Evolutionary conservation across 1,139 yeast genomes (phyloP), one percentile per base, ranked within the genome.

Genomic region (Pichia sp.): DNA sequence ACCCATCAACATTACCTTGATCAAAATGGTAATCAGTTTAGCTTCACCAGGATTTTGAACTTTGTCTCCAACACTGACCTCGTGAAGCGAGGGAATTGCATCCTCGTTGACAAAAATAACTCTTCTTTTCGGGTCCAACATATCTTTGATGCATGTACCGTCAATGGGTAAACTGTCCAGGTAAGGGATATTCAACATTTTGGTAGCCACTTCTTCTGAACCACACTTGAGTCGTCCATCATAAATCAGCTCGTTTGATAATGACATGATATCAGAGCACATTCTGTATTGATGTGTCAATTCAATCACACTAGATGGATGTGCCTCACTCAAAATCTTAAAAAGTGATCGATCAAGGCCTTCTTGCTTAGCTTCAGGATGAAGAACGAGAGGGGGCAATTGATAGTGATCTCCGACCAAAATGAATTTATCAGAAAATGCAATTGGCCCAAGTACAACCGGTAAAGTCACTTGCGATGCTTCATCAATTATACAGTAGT

Each of bases 381-480:
- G 84, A 42, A 78, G 78, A 1, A 92, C 90, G 54, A 92, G 72
- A 1, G 98, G 97, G 1, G 96, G 95, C 36, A 95, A 73, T 67
- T 95, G 99, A 61, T 80, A 81, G 67, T 93, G 98, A 67, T 95
- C 99, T 5, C 99, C 99, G 10, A 95, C 98, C 57, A 93, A 75
- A 1, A 95, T 77, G 66, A 93, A 93, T 68, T 80, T 87, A 48
- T 87, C 84, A 40, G 93, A 85, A 58, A 80, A 81, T 41, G 92
- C 71, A 47, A 93, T 68, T 0, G 99, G 98, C 0, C 99, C 99
- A 32, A 93, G 70, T 62, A 95, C 87, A 4, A 89, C 78, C 0
- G 99, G 99, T 74, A 93, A 75, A 0, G 97, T 85, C 0, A 92
- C 89, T 66, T 93, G 99, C 0, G 98, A 90, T 0, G 99, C 98